These are phyloP conservation scores for Flaveria brownii DNA, from an alignment of 129 eudicot species.

Conservation along the genomic window DNA sequence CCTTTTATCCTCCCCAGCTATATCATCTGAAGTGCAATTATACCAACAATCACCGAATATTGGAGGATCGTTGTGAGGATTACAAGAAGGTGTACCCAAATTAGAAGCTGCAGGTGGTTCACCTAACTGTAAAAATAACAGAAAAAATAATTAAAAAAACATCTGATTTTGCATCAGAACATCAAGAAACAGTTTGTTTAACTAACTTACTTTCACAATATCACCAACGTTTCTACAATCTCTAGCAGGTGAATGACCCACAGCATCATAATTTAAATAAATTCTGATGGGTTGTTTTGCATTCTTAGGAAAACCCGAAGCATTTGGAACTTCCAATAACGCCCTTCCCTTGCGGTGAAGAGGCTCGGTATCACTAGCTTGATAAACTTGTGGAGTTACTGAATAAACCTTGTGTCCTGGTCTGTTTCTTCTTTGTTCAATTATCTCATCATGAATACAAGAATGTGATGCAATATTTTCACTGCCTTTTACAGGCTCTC, in stretches of 20 bases:
- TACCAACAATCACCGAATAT: conserved; percentile 92
- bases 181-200: conserved; percentile 22
- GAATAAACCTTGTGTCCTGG: conserved; percentile 87
- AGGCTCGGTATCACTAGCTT: conserved; percentile 38
- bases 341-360: conserved; percentile 67
- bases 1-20: conserved; percentile 88
- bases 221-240: conserved; percentile 83
- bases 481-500: conserved; percentile 38
- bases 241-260: conserved; percentile 96
- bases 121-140: conserved; percentile 59
- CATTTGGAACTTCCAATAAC: conserved; percentile 56
- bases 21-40: conserved; percentile 87
- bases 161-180: background rate
- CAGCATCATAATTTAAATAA: conserved; percentile 90
- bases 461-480: conserved; percentile 66
- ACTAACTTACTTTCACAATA: conserved; percentile 68
- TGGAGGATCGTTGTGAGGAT: conserved; percentile 83
- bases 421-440: conserved; percentile 71
- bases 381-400: conserved; percentile 81
- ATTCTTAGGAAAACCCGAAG: conserved; percentile 34
- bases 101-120: conserved; percentile 74
- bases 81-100: conserved; percentile 71
- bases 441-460: conserved; percentile 94
- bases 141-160: conserved; percentile 5
- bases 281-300: conserved; percentile 82